Conservation (phyloP, 495 filamentous ascomycete species). For the Talaromyces proteolyticus region DNA sequence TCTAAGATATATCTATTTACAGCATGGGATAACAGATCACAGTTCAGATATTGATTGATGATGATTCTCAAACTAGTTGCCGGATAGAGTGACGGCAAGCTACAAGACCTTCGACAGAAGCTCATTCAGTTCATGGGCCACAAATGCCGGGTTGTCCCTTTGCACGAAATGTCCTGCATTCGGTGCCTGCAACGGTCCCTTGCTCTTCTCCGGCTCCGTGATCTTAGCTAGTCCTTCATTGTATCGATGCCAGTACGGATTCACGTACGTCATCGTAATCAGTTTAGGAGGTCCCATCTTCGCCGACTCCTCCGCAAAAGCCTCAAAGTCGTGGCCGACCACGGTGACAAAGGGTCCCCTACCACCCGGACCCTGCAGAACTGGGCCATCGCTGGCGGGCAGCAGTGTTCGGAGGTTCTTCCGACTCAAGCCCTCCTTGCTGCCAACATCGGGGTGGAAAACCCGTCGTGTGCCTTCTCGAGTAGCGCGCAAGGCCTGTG, state of each 20-base stretch:
- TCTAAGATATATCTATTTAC: too few species aligned
- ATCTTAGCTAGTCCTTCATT: conserved; percentile 49
- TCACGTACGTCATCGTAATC: conserved; percentile 44
- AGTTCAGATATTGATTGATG: too few species aligned
- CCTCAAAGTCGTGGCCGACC: conserved; percentile 55
- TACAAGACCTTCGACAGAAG: conserved; percentile 23
- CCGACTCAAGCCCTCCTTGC: conserved; percentile 50
- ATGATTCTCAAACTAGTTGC: too few species aligned
- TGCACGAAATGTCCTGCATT: conserved; percentile 59
- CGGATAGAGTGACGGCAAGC: too few species aligned
- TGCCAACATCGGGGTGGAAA: conserved; percentile 51
- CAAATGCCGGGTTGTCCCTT: conserved; percentile 52
- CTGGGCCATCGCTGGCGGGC: conserved; percentile 41
- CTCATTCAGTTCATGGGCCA: conserved; percentile 38
- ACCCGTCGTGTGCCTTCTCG: conserved; percentile 28
- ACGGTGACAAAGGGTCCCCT: conserved; percentile 43
- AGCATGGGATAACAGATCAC: too few species aligned
- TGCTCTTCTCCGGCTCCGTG: conserved; percentile 27
- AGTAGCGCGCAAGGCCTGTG: conserved; percentile 38
- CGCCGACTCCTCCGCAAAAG: conserved; percentile 44
- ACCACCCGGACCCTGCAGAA: conserved; percentile 30
- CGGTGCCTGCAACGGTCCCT: conserved; percentile 45
- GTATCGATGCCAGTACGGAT: conserved; percentile 50
- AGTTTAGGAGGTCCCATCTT: conserved; percentile 30
- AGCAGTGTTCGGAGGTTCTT: conserved; percentile 41